phyloP scores from a whole-genome alignment of 805 yeast species.

The Candida berthetii region DNA sequence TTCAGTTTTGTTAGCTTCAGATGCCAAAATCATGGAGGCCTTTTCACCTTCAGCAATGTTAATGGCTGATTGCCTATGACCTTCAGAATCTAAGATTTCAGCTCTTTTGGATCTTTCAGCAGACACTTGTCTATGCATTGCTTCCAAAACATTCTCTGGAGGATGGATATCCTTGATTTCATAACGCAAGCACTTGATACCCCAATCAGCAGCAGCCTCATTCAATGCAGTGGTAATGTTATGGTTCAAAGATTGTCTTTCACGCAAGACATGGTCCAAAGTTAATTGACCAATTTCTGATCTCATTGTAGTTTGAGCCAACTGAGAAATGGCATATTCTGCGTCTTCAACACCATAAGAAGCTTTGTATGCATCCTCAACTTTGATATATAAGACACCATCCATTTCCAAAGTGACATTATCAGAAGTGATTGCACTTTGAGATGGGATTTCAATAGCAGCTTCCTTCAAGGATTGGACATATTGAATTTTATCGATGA shows the following conservation, averaged over 20 bases:
- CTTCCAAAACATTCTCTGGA: constrained; percentile 77
- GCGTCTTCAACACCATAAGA: constrained; percentile 87
- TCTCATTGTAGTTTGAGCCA: constrained; percentile 89
- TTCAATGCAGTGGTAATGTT: constrained; percentile 76
- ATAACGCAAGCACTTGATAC: constrained; percentile 74
- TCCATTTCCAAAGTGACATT: constrained; percentile 82
- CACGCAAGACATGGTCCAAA: constrained; percentile 71
- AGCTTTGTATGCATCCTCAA: constrained; percentile 78
- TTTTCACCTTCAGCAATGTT: constrained; percentile 83
- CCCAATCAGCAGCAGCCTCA: constrained; percentile 85
- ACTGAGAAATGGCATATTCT: constrained; percentile 76
- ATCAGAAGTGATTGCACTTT: constrained; percentile 80
- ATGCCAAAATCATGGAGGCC: constrained; percentile 62
- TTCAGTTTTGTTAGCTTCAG: constrained; percentile 62
- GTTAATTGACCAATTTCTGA: constrained; percentile 82
- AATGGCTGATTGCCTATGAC: constrained; percentile 71
- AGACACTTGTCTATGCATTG: constrained; percentile 87
- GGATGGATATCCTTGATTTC: constrained; percentile 89
- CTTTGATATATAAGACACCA: constrained; percentile 74
- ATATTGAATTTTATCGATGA: constrained; percentile 70
- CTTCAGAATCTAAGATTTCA: constrained; percentile 82
- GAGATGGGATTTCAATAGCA: constrained; percentile 82
- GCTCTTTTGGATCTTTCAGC: constrained; percentile 87
- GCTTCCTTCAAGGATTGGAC: constrained; percentile 79
- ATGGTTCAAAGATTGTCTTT: constrained; percentile 64